Evolutionary conservation across 2,329 filamentous ascomycete genomes (phyloP).

Genomic region (Monilinia fructicola): DNA sequence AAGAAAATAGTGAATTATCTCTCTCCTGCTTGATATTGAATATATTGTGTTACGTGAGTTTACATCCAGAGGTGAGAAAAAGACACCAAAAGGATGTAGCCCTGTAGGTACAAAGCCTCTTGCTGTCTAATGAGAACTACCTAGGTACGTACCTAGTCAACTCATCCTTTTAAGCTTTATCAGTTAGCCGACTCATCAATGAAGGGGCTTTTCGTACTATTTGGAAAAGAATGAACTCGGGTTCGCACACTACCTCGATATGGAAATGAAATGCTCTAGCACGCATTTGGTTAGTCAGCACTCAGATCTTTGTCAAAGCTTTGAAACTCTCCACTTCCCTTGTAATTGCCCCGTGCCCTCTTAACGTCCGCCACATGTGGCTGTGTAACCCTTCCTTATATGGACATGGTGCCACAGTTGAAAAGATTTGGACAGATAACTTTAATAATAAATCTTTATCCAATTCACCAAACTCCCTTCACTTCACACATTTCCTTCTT

Average conservation of each 20-base stretch:
- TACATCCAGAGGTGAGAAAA: background rate
- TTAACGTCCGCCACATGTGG: background rate
- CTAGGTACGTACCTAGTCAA: background rate
- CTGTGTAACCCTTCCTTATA: background rate
- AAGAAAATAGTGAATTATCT: background rate
- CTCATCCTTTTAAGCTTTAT: background rate
- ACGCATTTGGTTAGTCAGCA: no score
- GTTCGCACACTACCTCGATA: no score
- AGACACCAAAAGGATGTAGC: background rate
- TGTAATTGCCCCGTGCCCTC: background rate
- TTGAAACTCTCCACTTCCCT: no score
- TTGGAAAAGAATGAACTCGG: no score
- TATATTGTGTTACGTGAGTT: no score
- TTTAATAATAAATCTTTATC: slow-evolving; percentile 23
- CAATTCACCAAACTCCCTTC: slow-evolving; percentile 21
- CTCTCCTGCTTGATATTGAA: background rate
- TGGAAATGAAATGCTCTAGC: no score
- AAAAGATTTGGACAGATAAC: slow-evolving; percentile 17
- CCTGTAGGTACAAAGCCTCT: no score
- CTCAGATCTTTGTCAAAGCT: background rate
- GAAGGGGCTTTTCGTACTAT: slow-evolving; percentile 9
- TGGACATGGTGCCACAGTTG: background rate
- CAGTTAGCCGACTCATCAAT: slow-evolving; percentile 12
- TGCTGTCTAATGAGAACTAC: no score
- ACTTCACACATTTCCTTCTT: background rate